phyloP scores from a whole-genome alignment of 129 eudicot species.

The Flaveria bidentis region DNA sequence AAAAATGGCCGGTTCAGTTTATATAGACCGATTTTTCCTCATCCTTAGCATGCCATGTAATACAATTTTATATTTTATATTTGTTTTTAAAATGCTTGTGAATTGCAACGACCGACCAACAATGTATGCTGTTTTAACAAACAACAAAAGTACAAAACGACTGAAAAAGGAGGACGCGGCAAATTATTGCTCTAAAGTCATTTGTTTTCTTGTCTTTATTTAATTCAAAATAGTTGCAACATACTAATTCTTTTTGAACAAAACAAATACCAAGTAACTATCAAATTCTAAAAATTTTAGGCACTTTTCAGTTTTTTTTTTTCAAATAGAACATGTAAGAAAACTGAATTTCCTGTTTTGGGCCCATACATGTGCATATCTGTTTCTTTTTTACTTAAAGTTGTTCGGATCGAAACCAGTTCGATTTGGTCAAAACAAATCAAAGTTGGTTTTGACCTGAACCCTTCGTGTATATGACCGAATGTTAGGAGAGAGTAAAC shows the following conservation, averaged over 20 bases:
- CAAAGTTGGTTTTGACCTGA: too few relatives aligned
- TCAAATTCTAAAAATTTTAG: background rate
- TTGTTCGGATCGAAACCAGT: too few relatives aligned
- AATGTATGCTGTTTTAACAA: slow-evolving; percentile 5
- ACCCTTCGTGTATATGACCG: too few relatives aligned
- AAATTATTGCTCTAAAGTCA: background rate
- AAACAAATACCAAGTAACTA: background rate
- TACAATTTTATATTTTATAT: background rate
- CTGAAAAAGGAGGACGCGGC: background rate
- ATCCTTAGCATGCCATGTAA: background rate
- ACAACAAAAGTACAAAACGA: background rate
- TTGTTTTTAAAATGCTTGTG: background rate
- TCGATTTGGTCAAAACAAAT: too few relatives aligned
- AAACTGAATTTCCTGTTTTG: too few relatives aligned
- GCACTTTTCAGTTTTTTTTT: too few relatives aligned
- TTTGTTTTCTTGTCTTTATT: background rate
- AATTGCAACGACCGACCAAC: slow-evolving; percentile 9
- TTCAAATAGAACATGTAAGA: too few relatives aligned
- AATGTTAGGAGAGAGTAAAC: too few relatives aligned
- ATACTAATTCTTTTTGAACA: background rate
- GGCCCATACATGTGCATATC: too few relatives aligned
- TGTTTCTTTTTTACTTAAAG: too few relatives aligned
- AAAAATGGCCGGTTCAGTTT: too few relatives aligned
- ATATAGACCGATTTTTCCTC: too few relatives aligned
- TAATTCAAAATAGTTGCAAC: background rate